Evolutionary conservation across 2,329 filamentous ascomycete species (phyloP), one percentile per base, ranked within the genome.

Genomic region (Diplodia corticola): DNA sequence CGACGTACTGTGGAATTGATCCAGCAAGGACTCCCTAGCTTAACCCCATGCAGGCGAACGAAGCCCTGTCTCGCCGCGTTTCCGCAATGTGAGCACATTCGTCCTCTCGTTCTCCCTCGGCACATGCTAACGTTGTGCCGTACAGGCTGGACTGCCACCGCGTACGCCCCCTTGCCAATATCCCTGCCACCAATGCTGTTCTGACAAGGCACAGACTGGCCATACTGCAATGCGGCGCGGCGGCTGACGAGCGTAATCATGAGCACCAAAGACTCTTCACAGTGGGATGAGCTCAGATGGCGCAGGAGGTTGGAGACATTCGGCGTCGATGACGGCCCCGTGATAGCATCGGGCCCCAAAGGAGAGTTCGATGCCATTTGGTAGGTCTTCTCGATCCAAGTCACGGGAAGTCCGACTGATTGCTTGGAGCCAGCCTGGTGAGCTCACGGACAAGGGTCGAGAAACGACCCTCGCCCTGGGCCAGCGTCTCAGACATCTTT

Each of bases 61-160:
- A 67, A 94, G 90, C 7, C 94, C 94, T 30, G 91, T 98, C 30
- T 91, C 88, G 67, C 85, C 91, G n/a, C 90, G 95, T 46, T 97
- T 99, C 77, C 86, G 91, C 74, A 95, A 94, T 76, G 76, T 78
- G 71, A 65, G 74, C 51, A 26, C 60, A 48, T 28, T 33, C 46
- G 17, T n/a, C 22, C 26, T 4, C 24, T 64, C 15, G 12, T 37
- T 24, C 33, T 10, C 15, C 35, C 17, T 37, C 49, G 26, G 54
- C 50, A 40, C 30, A 20, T 48, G n/a, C 40, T 53, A 22, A 55
- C 46, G 6, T n/a, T 10, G 33, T 57, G 44, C 57, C 35, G 22
- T 17, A 40, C 65, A 85, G 83, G 78, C 83, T 69, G 83, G 83
- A 63, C 74, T 85, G 24, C 74, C 77, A 65, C 75, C 82, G 70